These are phyloP conservation scores for Murraya koenigii DNA, from an alignment of 345 rosid genomes.

Conservation along the genomic window DNA sequence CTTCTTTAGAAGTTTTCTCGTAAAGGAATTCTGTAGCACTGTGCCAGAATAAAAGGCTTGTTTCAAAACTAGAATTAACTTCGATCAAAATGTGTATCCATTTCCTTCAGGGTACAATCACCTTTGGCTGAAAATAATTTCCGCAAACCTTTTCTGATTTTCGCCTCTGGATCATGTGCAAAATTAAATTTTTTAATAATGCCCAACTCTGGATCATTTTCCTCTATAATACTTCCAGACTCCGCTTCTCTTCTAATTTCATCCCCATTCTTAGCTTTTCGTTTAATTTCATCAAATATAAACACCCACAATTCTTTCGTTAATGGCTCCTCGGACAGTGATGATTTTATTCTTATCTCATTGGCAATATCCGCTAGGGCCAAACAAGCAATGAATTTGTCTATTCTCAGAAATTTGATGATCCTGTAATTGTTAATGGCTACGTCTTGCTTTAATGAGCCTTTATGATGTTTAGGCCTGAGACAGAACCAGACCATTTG, in stretches of 20 bases:
- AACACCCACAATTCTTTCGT: neutral
- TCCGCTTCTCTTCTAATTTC: too few species aligned
- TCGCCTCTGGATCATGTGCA: too few species aligned
- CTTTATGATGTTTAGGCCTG: constrained; percentile 41
- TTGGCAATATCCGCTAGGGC: neutral
- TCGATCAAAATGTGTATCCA: too few species aligned
- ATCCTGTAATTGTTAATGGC: neutral
- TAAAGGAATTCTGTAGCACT: constrained; percentile 55
- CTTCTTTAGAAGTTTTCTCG: neutral
- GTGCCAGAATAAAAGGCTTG: constrained; percentile 53
- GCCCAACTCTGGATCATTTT: too few species aligned
- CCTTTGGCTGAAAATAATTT: constrained; percentile 54
- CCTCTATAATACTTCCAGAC: too few species aligned
- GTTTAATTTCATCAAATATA: neutral
- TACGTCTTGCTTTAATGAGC: constrained; percentile 10
- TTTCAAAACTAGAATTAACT: constrained; percentile 31
- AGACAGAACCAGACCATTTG: constrained; percentile 53
- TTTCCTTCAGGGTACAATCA: constrained; percentile 44
- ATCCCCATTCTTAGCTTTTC: neutral
- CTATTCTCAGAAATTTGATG: too few species aligned
- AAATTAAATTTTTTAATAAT: too few species aligned
- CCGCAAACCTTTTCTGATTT: constrained; percentile 2
- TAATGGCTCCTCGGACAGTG: neutral
- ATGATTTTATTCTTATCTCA: neutral
- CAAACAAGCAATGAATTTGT: neutral